Conservation (phyloP, 2,329 filamentous ascomycete genomes). For the Lasiodiplodia sp. region DNA sequence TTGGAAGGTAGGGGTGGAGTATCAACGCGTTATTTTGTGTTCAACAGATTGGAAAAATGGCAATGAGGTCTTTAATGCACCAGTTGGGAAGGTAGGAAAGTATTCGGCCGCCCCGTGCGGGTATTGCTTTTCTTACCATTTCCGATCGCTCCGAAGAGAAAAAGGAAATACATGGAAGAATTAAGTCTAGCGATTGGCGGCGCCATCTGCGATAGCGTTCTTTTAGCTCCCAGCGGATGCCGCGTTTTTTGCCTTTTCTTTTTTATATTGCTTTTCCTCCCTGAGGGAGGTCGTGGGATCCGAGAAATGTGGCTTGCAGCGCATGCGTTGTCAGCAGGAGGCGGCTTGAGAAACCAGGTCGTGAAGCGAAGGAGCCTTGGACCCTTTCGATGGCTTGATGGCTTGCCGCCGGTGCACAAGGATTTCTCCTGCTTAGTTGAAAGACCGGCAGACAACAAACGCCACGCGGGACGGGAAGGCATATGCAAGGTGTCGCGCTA, state of each 20-base stretch:
- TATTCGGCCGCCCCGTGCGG: neutral
- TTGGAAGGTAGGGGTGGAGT: neutral
- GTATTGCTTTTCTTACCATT: slow-evolving; percentile 4
- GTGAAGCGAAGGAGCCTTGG: neutral
- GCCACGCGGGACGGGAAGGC: slow-evolving; percentile 19
- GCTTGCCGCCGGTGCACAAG: neutral
- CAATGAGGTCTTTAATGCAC: too few species aligned
- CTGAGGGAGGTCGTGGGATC: neutral
- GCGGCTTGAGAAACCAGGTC: neutral
- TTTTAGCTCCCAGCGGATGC: neutral
- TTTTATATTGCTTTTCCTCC: slow-evolving; percentile 9
- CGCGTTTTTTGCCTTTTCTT: neutral
- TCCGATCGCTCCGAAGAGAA: slow-evolving; percentile 8
- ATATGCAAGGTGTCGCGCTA: slow-evolving; percentile 3
- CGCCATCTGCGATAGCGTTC: neutral
- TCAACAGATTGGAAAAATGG: slow-evolving; percentile 1
- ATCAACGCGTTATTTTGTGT: neutral
- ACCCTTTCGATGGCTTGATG: neutral
- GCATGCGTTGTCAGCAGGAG: slow-evolving; percentile 17
- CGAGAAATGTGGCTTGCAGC: slow-evolving; percentile 7
- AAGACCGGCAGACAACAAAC: neutral
- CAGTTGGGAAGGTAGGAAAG: neutral
- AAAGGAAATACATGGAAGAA: neutral
- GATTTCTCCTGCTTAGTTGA: neutral
- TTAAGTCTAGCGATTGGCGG: neutral